Evolutionary conservation across 192 early-diverging fungal genomes (phyloP).

Genomic region (Irineochytrium annulatum): DNA sequence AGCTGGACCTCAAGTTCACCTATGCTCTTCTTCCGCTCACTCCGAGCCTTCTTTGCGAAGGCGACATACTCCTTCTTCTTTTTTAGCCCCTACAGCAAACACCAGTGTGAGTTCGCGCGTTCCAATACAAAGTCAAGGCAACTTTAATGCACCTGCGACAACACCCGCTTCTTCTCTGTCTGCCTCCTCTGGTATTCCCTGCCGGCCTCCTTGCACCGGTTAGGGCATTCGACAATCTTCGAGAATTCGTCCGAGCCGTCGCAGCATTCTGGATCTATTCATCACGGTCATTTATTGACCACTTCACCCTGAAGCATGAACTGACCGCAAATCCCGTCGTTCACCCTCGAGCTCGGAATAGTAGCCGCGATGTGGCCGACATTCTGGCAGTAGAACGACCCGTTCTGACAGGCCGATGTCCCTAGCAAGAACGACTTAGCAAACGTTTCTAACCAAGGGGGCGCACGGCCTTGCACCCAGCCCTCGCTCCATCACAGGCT

Average conservation of each 20-base stretch:
- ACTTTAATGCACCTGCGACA: too few species aligned
- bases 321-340: slow-evolving; percentile 90
- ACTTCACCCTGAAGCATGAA: background rate
- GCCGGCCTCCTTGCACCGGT: slow-evolving; percentile 69
- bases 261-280: slow-evolving; percentile 78
- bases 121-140: too few species aligned
- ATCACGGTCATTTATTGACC: background rate
- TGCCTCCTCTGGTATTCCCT: slow-evolving; percentile 31
- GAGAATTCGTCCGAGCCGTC: slow-evolving; percentile 89
- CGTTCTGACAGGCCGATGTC: slow-evolving; percentile 84
- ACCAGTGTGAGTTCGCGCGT: too few species aligned
- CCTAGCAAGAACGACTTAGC: slow-evolving; percentile 40
- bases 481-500: background rate
- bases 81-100: slow-evolving; percentile 25
- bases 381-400: slow-evolving; percentile 80
- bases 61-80: slow-evolving; percentile 25
- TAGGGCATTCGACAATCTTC: slow-evolving; percentile 58
- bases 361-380: slow-evolving; percentile 61
- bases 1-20: slow-evolving; percentile 36
- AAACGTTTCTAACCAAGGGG: background rate
- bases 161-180: slow-evolving; percentile 6
- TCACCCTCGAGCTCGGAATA: slow-evolving; percentile 72
- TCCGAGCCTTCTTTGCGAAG: slow-evolving; percentile 12
- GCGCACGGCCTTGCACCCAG: background rate
- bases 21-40: slow-evolving; percentile 8